phyloP scores from a whole-genome alignment of 495 filamentous ascomycete genomes.

The Apodospora peruviana region DNA sequence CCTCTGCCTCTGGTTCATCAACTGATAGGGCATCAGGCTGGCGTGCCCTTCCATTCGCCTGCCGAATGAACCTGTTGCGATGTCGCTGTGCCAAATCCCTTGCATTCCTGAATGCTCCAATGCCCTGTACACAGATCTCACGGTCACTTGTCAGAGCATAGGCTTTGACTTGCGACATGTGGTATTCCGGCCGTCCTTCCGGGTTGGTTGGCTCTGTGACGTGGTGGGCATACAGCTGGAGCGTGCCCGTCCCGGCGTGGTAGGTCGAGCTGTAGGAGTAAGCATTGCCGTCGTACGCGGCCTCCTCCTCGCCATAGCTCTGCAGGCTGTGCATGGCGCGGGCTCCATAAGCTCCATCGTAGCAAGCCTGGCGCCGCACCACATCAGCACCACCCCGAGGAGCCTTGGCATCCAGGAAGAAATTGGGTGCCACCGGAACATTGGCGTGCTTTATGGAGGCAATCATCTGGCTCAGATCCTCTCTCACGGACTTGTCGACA shows the following conservation, averaged over 20 bases:
- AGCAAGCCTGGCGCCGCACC: conserved; percentile 31
- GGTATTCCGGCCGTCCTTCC: conserved; percentile 28
- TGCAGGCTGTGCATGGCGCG: conserved; percentile 40
- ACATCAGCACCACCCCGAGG: conserved; percentile 26
- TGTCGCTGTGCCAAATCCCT: conserved; percentile 12
- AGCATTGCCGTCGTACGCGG: conserved; percentile 34
- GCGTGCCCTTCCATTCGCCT: conserved; percentile 15
- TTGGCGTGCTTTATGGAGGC: conserved; percentile 31
- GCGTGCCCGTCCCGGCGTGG: conserved; percentile 1
- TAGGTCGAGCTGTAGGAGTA: conserved; percentile 35
- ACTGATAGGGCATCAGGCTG: conserved; percentile 2
- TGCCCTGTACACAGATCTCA: conserved; percentile 1
- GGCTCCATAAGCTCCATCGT: conserved; percentile 41
- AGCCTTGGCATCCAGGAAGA: conserved; percentile 34
- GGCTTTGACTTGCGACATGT: conserved; percentile 32
- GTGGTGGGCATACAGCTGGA: background rate
- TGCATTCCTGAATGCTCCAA: conserved; percentile 14
- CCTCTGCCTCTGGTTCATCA: conserved; percentile 2
- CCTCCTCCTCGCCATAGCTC: conserved; percentile 32
- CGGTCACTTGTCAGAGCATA: background rate
- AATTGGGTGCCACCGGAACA: conserved; percentile 37
- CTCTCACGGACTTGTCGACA: conserved; percentile 10
- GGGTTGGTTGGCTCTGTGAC: conserved; percentile 18
- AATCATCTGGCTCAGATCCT: conserved; percentile 19
- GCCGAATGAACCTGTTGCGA: conserved; percentile 16